A percentile compares a stretch with the other conserved stretches of the same genome.
Conservation (phyloP, 345 rosid genomes). For the Gossypium turneri region DNA sequence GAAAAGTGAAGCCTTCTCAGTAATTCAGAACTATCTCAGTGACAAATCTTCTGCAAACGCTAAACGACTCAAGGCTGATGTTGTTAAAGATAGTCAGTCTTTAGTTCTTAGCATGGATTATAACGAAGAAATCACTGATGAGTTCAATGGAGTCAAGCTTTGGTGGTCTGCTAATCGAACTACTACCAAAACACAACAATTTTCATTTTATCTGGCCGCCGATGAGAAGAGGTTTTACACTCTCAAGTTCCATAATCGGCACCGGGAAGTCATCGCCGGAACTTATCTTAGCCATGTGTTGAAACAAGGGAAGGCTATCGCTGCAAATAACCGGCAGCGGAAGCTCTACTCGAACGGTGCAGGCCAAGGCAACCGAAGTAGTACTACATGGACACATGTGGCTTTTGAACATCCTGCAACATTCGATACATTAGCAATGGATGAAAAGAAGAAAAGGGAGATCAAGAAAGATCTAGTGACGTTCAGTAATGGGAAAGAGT, state of each 20-base stretch:
- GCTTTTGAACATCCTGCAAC: conserved; percentile 26
- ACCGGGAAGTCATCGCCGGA: conserved; percentile 28
- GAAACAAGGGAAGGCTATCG: conserved; percentile 20
- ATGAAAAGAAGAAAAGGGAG: conserved; percentile 19
- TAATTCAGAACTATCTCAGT: conserved; percentile 36
- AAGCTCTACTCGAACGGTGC: conserved; percentile 25
- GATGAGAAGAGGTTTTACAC: conserved; percentile 33
- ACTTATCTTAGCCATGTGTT: conserved; percentile 26
- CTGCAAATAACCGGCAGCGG: conserved; percentile 13
- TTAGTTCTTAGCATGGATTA: conserved; percentile 63
- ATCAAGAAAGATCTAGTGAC: conserved; percentile 23
- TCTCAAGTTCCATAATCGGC: conserved; percentile 27
- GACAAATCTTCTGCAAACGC: conserved; percentile 37
- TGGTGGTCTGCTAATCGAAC: conserved; percentile 41
- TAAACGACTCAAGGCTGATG: conserved; percentile 45
- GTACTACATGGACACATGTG: conserved; percentile 14
- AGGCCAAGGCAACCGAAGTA: background rate
- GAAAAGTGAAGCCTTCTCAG: conserved; percentile 39
- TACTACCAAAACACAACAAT: background rate
- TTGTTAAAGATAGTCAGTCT: conserved; percentile 32
- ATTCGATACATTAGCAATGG: conserved; percentile 29
- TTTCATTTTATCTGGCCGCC: conserved; percentile 13
- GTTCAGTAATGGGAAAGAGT: conserved; percentile 22
- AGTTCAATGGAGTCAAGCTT: conserved; percentile 35
- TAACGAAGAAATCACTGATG: conserved; percentile 46